Percentiles rank a stretch among this genome's conserved stretches.
These are phyloP conservation scores for Pyricularia pennisetigena DNA, from an alignment of 2,329 filamentous ascomycete genomes.

Conservation along the genomic window DNA sequence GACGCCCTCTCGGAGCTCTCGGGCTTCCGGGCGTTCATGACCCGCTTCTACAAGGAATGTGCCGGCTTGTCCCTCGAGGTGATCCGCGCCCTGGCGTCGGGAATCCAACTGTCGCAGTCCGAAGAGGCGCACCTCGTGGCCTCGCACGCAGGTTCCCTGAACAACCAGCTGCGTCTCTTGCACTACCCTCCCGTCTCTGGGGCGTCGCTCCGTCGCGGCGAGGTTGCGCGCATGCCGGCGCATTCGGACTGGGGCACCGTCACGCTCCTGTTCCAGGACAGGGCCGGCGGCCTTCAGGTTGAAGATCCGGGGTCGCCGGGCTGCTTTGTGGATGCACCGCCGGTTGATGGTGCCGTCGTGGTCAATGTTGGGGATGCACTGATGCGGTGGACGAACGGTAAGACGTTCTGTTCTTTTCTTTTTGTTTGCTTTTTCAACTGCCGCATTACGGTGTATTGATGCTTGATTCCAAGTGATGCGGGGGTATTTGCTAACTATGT, in stretches of 20 bases:
- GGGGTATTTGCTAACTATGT: not conserved
- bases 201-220: slow-evolving; percentile 16
- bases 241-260: slow-evolving; percentile 29
- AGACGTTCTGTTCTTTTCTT: no score
- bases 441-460: not conserved
- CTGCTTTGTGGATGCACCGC: slow-evolving; percentile 28
- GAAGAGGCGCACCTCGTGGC: slow-evolving; percentile 11
- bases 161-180: slow-evolving; percentile 50
- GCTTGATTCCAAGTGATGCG: no score
- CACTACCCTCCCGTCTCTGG: slow-evolving; percentile 34
- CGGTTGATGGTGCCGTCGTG: slow-evolving; percentile 19
- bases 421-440: no score
- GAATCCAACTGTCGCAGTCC: slow-evolving; percentile 18
- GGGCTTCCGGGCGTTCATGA: slow-evolving; percentile 22
- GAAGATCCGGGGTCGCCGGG: slow-evolving; percentile 21
- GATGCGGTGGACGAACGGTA: slow-evolving; percentile 28
- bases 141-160: slow-evolving; percentile 39
- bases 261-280: slow-evolving; percentile 35
- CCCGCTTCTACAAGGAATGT: slow-evolving; percentile 20
- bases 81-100: slow-evolving; percentile 21
- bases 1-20: slow-evolving; percentile 16
- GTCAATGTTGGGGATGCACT: slow-evolving; percentile 31
- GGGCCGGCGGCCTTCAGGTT: slow-evolving; percentile 32
- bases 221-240: slow-evolving; percentile 17
- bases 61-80: slow-evolving; percentile 17